These are phyloP conservation scores for Cucumis melo DNA, from an alignment of 306 rosid genomes.

Conservation along the genomic window DNA sequence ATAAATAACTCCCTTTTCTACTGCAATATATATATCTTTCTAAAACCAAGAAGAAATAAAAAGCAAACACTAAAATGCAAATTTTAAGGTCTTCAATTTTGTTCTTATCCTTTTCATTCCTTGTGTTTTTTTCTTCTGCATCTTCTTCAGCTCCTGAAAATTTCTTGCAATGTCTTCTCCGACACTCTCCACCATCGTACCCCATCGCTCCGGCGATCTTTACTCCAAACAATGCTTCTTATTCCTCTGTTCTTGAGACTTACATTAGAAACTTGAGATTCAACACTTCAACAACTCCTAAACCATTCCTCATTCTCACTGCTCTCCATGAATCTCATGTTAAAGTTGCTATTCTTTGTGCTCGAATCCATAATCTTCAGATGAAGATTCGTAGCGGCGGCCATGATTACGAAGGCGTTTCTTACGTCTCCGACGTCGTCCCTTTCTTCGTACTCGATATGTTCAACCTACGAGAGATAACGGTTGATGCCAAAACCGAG, in stretches of 20 bases:
- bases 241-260: constrained; percentile 29
- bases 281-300: constrained; percentile 35
- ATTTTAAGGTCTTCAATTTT: neutral
- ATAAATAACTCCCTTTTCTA: neutral
- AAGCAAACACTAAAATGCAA: neutral
- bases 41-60: neutral
- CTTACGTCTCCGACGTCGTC: constrained; percentile 18
- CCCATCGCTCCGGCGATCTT: constrained; percentile 22
- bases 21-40: neutral
- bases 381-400: constrained; percentile 51
- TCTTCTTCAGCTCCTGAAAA: neutral
- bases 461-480: constrained; percentile 38
- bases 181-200: neutral
- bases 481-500: constrained; percentile 12
- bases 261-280: constrained; percentile 51
- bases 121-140: neutral
- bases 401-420: constrained; percentile 45
- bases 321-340: constrained; percentile 33
- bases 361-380: constrained; percentile 17
- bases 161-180: neutral
- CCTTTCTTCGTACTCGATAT: constrained; percentile 44
- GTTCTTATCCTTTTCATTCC: neutral
- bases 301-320: constrained; percentile 36
- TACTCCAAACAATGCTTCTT: constrained; percentile 23
- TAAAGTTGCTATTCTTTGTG: constrained; percentile 29